A percentile compares a stretch with the other conserved stretches of the same genome.
Evolutionary conservation across 345 rosid species (phyloP).

Genomic region (Acer campestre): DNA sequence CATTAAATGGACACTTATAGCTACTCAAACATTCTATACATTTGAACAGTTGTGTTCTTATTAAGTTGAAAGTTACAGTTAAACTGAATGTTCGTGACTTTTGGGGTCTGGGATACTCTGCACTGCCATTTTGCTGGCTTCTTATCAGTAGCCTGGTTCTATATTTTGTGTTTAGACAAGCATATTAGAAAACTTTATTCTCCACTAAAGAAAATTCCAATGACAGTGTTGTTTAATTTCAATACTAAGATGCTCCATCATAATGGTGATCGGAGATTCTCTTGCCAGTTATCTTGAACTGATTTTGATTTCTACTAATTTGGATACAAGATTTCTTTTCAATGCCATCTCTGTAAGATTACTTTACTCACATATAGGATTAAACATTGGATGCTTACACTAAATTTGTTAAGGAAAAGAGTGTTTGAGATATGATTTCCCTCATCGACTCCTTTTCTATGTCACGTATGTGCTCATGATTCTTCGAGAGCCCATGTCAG

Average conservation of each 20-base stretch:
- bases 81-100: too few relatives aligned
- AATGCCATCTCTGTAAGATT: too few relatives aligned
- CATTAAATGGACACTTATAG: not conserved
- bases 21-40: not conserved
- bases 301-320: too few relatives aligned
- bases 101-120: not conserved
- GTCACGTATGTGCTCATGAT: constrained; percentile 77
- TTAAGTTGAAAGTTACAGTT: not conserved
- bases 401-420: too few relatives aligned
- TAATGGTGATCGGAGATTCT: not conserved
- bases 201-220: not conserved
- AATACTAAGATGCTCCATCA: not conserved
- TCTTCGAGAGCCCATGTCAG: constrained; percentile 76
- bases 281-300: too few relatives aligned
- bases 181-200: not conserved
- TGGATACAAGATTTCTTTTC: too few relatives aligned
- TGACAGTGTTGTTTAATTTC: not conserved
- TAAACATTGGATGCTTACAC: too few relatives aligned
- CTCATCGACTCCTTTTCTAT: constrained; percentile 43
- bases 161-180: not conserved
- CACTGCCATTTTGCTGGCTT: not conserved
- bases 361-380: too few relatives aligned
- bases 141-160: not conserved
- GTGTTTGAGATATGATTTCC: too few relatives aligned
- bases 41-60: not conserved